These are phyloP conservation scores for Wickerhamiella shivajii DNA, from an alignment of 805 yeast species.

Conservation along the genomic window DNA sequence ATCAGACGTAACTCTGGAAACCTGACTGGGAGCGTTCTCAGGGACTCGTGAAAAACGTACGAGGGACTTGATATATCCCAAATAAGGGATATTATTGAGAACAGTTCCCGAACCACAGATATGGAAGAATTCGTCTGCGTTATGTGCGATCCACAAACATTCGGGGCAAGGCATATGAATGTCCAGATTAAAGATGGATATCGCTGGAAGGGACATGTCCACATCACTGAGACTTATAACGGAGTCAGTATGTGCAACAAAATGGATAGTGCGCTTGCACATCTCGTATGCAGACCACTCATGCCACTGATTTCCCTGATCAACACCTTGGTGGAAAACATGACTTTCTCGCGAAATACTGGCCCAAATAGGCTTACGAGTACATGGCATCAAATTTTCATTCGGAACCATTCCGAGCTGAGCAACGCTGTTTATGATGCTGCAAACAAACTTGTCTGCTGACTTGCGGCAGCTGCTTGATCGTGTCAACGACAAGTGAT, in stretches of 20 bases:
- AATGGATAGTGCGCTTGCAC: slow-evolving; percentile 24
- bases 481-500: slow-evolving; percentile 7
- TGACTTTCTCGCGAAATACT: slow-evolving; percentile 17
- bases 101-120: slow-evolving; percentile 17
- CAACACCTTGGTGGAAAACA: slow-evolving; percentile 19
- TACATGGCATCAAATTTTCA: not conserved
- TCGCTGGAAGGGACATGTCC: slow-evolving; percentile 4
- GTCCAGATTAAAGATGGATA: slow-evolving; percentile 22
- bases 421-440: slow-evolving; percentile 16
- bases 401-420: slow-evolving; percentile 7
- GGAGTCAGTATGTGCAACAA: slow-evolving; percentile 20
- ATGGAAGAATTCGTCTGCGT: slow-evolving; percentile 18
- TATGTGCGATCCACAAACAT: slow-evolving; percentile 19
- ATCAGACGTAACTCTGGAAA: not conserved
- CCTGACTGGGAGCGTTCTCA: not conserved
- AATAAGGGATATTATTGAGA: slow-evolving; percentile 19
- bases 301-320: slow-evolving; percentile 28
- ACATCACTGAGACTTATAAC: slow-evolving; percentile 5
- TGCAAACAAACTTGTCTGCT: slow-evolving; percentile 17
- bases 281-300: slow-evolving; percentile 35
- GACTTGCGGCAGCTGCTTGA: slow-evolving; percentile 15
- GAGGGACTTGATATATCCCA: slow-evolving; percentile 21
- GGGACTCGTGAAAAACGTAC: slow-evolving; percentile 21
- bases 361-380: slow-evolving; percentile 19
- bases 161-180: slow-evolving; percentile 22